A percentile compares a stretch with the other conserved stretches of the same genome.
phyloP scores from a whole-genome alignment of 331 rosid species.

The Rhamnella rubrinervis region DNA sequence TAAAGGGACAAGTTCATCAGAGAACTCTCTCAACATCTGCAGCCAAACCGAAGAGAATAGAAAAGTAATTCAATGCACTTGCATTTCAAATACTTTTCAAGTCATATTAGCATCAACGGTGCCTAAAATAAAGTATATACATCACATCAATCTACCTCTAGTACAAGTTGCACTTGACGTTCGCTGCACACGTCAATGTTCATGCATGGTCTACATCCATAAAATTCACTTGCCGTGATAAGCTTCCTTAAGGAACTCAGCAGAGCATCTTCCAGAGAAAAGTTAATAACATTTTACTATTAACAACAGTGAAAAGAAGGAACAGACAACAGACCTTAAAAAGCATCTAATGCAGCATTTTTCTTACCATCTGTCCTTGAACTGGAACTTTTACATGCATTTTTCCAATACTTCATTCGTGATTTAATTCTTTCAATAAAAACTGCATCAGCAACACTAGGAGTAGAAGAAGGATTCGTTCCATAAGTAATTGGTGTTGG shows the following conservation, averaged over 20 bases:
- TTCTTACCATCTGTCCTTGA: conserved; percentile 54
- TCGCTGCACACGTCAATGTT: conserved; percentile 80
- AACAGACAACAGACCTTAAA: neutral
- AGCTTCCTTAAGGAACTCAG: conserved; percentile 58
- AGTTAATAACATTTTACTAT: neutral
- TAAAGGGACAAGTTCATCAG: conserved; percentile 66
- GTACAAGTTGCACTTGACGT: conserved; percentile 67
- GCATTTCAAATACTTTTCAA: conserved; percentile 1
- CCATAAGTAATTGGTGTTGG: conserved; percentile 23
- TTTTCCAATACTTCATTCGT: conserved; percentile 61
- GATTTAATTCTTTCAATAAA: conserved; percentile 66
- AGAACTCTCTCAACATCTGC: conserved; percentile 61
- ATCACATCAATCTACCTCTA: conserved; percentile 53
- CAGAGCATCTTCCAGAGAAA: conserved; percentile 55
- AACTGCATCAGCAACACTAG: conserved; percentile 59
- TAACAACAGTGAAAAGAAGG: conserved; percentile 14
- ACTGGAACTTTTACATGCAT: conserved; percentile 35
- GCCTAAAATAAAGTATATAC: conserved; percentile 11
- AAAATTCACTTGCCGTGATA: conserved; percentile 50
- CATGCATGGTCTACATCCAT: conserved; percentile 69
- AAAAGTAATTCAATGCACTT: neutral
- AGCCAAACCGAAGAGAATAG: conserved; percentile 19
- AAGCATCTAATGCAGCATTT: conserved; percentile 11
- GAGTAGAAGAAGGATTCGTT: conserved; percentile 38
- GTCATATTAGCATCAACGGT: conserved; percentile 5